Evolutionary conservation across 352 stramenopile genomes (phyloP).

Genomic region (Globisporangium abappressorium): DNA sequence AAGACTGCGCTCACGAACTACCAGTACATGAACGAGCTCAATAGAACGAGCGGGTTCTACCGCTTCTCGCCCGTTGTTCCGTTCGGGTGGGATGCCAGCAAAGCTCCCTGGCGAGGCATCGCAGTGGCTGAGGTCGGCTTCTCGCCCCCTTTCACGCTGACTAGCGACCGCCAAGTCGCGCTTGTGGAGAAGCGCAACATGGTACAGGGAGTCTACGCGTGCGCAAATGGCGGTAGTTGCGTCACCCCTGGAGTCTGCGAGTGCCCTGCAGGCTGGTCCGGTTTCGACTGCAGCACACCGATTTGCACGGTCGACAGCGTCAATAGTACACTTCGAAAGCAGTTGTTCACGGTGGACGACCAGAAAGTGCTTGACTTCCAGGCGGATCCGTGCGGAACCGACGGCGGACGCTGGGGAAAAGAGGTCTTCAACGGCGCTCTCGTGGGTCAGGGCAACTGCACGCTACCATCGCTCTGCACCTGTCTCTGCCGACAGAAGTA

Average conservation of each 20-base stretch:
- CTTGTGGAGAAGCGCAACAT: constrained; percentile 82
- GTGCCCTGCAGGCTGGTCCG: constrained; percentile 88
- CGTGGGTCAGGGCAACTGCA: constrained; percentile 92
- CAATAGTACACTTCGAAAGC: constrained; percentile 54
- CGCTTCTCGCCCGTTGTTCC: constrained; percentile 79
- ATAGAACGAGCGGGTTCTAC: constrained; percentile 68
- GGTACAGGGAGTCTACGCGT: constrained; percentile 93
- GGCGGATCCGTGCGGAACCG: constrained; percentile 90
- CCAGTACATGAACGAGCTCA: constrained; percentile 84
- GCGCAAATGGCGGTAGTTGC: constrained; percentile 93
- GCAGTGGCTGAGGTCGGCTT: constrained; percentile 34
- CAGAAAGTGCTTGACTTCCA: constrained; percentile 92
- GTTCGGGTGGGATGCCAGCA: constrained; percentile 81
- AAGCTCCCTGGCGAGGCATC: constrained; percentile 68
- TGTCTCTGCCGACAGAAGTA: constrained; percentile 90
- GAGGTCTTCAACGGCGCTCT: constrained; percentile 66
- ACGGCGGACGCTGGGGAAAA: constrained; percentile 69
- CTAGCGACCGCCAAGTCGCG: constrained; percentile 88
- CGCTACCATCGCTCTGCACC: constrained; percentile 86
- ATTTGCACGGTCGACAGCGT: constrained; percentile 77
- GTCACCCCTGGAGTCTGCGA: constrained; percentile 88
- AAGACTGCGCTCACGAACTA: constrained; percentile 79
- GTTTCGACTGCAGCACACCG: constrained; percentile 93
- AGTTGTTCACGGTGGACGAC: constrained; percentile 95
- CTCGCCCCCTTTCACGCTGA: constrained; percentile 55